Evolutionary conservation across 257 asterid genomes (phyloP).

Genomic region (Przewalskia tangutica): DNA sequence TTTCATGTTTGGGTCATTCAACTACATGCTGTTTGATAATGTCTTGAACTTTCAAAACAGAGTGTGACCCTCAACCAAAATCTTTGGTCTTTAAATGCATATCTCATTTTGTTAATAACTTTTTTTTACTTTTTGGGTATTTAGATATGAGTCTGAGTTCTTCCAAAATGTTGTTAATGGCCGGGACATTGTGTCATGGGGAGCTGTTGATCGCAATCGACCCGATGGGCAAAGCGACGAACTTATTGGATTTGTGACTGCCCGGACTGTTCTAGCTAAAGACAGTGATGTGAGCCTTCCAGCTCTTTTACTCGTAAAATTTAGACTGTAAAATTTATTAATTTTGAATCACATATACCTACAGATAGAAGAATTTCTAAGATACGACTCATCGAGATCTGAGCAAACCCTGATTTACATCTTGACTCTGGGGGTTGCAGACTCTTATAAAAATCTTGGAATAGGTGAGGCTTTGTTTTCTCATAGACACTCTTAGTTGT

Average conservation of each 20-base stretch:
- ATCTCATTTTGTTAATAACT: slow-evolving; percentile 9
- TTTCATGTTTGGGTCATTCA: neutral
- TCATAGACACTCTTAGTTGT: neutral
- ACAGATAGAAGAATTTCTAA: slow-evolving; percentile 72
- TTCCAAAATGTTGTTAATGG: slow-evolving; percentile 87
- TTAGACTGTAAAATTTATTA: neutral
- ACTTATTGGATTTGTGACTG: slow-evolving; percentile 92
- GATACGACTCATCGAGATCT: slow-evolving; percentile 53
- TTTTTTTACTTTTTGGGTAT: slow-evolving; percentile 3
- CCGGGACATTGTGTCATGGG: slow-evolving; percentile 89
- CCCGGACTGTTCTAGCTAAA: slow-evolving; percentile 59
- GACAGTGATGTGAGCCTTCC: slow-evolving; percentile 77
- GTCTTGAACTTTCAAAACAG: neutral
- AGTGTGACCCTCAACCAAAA: neutral
- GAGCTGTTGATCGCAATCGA: slow-evolving; percentile 87
- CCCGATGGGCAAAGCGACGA: slow-evolving; percentile 59
- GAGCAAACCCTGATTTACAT: slow-evolving; percentile 75
- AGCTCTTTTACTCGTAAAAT: slow-evolving; percentile 5
- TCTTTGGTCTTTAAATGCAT: neutral
- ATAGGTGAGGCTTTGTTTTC: slow-evolving; percentile 44
- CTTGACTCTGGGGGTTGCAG: slow-evolving; percentile 86
- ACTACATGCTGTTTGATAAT: neutral
- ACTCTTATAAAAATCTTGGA: slow-evolving; percentile 78
- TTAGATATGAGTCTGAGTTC: slow-evolving; percentile 88
- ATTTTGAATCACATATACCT: slow-evolving; percentile 5